Percentiles rank a stretch among this genome's conserved stretches.
Conservation (phyloP, 2,329 filamentous ascomycete genomes). For the Dendrostoma leiphaemia region DNA sequence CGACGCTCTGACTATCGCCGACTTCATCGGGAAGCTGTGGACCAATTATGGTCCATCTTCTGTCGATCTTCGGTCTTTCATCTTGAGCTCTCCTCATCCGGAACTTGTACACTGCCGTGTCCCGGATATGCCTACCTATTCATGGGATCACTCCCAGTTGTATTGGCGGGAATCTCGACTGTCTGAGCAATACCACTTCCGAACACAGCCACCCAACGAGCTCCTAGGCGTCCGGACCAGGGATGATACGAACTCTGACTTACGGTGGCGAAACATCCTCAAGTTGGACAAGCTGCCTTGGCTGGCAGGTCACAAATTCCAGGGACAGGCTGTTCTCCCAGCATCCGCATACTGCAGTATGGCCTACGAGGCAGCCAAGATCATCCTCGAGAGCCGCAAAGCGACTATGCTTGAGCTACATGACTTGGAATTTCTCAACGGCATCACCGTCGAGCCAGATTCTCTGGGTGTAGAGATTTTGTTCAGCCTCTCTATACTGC, state of each 20-base stretch:
- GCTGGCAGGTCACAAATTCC: conserved; percentile 40
- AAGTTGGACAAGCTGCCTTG: conserved; percentile 37
- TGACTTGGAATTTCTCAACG: conserved; percentile 31
- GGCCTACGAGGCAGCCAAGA: conserved; percentile 42
- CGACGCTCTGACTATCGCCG: conserved; percentile 28
- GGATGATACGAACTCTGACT: conserved; percentile 34
- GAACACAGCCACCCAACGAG: conserved; percentile 32
- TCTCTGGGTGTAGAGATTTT: conserved; percentile 34
- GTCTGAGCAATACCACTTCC: conserved; percentile 36
- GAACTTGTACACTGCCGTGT: conserved; percentile 21
- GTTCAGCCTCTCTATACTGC: conserved; percentile 31
- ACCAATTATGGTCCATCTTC: conserved; percentile 26
- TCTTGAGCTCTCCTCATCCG: conserved; percentile 23
- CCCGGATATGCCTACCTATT: conserved; percentile 38
- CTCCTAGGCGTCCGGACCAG: conserved; percentile 35
- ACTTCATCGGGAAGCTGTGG: conserved; percentile 35
- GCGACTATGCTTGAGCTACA: conserved; percentile 31
- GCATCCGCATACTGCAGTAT: conserved; percentile 47
- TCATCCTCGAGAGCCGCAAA: conserved; percentile 23
- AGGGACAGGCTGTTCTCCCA: conserved; percentile 43
- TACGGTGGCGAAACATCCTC: conserved; percentile 42
- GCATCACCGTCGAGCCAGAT: conserved; percentile 32
- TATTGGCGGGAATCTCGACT: conserved; percentile 44
- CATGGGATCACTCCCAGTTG: conserved; percentile 44
- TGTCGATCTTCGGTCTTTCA: conserved; percentile 22